phyloP scores from a whole-genome alignment of 331 rosid genomes.

The Telfairia occidentalis region DNA sequence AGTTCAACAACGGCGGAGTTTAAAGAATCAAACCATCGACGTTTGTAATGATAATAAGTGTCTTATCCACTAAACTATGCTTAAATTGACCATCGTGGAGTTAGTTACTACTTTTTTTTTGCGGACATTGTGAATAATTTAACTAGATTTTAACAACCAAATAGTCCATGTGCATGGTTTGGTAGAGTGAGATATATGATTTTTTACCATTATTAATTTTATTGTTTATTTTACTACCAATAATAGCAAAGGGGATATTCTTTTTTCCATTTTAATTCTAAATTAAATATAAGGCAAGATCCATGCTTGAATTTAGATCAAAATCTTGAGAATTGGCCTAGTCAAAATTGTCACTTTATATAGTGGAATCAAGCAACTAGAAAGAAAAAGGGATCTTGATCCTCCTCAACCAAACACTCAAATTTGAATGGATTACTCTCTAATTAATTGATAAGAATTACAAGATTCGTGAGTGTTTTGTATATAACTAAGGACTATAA shows the following conservation, averaged over 20 bases:
- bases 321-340: background rate
- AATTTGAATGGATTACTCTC: background rate
- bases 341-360: background rate
- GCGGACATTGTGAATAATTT: no score
- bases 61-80: no score
- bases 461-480: background rate
- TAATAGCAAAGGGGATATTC: background rate
- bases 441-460: background rate
- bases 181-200: background rate
- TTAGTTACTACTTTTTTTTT: no score
- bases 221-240: background rate
- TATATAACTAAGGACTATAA: no score
- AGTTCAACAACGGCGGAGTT: no score
- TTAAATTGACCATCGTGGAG: no score
- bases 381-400: background rate
- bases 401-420: background rate
- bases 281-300: background rate
- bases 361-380: background rate
- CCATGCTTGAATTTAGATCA: background rate
- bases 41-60: no score
- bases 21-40: no score
- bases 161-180: background rate
- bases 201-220: background rate
- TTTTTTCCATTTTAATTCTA: background rate
- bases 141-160: no score